Evolutionary conservation across 305 asterid genomes (phyloP), one percentile per base, ranked within the genome.

Genomic region (Fraxinus xanthoxyloides): DNA sequence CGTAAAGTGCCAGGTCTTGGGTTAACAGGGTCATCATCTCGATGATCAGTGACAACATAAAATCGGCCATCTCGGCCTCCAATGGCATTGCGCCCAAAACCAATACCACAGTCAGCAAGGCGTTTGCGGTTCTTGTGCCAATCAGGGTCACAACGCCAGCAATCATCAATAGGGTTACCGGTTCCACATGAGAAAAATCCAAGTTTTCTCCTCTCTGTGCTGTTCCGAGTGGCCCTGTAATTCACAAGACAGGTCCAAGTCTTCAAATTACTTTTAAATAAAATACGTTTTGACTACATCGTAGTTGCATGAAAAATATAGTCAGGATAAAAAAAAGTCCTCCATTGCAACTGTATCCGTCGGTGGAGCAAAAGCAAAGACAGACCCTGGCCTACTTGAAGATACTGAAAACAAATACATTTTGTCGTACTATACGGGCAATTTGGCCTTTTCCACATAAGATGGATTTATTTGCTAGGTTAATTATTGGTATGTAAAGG

Each of bases 151-250:
- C 98, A 94, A 19, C 98, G 93, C 97, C 98, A 94, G 85, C 98
- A 94, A 78, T 94, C 98, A 78, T 94, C 98, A 7, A 92, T 93
- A 0, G 98, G 98, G 85, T 94, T 94, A 10, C 97, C 97, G 8
- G 94, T 93, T 67, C 97, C 97, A 79, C 98, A 94, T 4, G 98
- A 94, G 89, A 94, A 93, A 80, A 74, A 94, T 77, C 98, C 98
- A 38, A 94, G 91, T 75, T 90, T 90, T 78, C 98, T 82, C 90
- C 97, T 94, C 84, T 93, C 94, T 0, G 97, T 94, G 89, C 94
- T 92, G 86, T 93, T 94, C 70, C 83, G 80, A 31, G 92, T 93
- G 32, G 90, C 90, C 95, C 98, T 94, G 82, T 85, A 67, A 82
- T 76, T 65, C 81, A 75, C 43, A 67, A 61, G 5, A 91, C 98